Evolutionary conservation across 2,329 filamentous ascomycete species (phyloP), one percentile per base, ranked within the genome.

Genomic region (Penicillium sp.): DNA sequence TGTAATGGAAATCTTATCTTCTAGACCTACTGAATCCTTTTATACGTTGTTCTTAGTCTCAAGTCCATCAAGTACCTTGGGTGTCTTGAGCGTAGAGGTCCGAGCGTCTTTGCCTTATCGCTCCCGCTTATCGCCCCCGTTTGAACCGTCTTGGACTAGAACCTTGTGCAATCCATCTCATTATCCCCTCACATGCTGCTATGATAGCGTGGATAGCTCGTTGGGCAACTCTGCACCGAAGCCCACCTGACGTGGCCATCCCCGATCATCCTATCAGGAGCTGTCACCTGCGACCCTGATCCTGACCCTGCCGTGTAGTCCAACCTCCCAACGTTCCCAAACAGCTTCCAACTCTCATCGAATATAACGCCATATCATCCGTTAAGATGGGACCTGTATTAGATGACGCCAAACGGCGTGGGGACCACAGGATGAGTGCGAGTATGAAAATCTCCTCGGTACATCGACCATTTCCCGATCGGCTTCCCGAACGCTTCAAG

Each of bases 401-500:
- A 56, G 77, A 78, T 54, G 72, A 74, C 54, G 58, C 72, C 42
- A 77, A 76, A 66, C 73, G 74, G 68, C 72, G 75, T 56, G 68
- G 72, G 46, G 68, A 71, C 29, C 75, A 73, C 49, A 75, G 74
- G 66, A 66, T 79, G 50, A 71, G 67, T 53, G 63, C 75, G 67
- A 71, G 65, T 58, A 78, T 75, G 67, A 75, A 69, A 60, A 71
- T 68, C 35, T 74, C 73, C 49, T 74, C 78, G 43, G 69, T 71
- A 20, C 73, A 72, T 58, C 74, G 74, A 53, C 67, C 74, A 35
- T 74, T 76, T 33, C 81, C 82, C 55, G 75, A 78, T 63, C 77
- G 81, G 54, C 77, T 86, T 18, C 84, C 84, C 26, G 82, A 85
- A 53, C 80, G 80, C 53, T 79, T 86, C 58, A 80, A 77, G 64